Evolutionary conservation across 179 eudicot species (phyloP), one percentile per base, ranked within the genome.

Genomic region (Drosera spatulata): DNA sequence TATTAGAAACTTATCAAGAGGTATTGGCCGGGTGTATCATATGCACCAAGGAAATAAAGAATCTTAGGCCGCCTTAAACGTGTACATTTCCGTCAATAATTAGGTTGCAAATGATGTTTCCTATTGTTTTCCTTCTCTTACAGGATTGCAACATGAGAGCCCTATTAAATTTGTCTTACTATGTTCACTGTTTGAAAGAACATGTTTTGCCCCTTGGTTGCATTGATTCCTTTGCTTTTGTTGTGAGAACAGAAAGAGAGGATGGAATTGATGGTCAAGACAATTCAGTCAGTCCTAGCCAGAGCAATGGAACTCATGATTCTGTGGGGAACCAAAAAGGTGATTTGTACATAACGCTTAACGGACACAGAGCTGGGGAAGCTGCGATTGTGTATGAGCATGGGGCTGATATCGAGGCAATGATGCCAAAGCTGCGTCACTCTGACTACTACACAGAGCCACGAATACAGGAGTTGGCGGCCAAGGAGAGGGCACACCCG

Each of bases 331-430:
- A 56, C 59, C 87, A 73, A 48, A 88, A 80, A 72, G 84, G 72
- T 43, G 87, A 85, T 61, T 85, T 93, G 2, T 88, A 78, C 73
- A 78, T 80, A 41, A 78, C 82, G 39, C 77, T 84, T 13, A 79
- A 82, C 4, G 88, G 95, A 37, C 91, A 82, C 70, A 78, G 95
- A 79, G 91, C 97, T 56, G 96, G 94, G 47, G 99, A 86, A 66
- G 95, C 95, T 14, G 97, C 97, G 45, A 89, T 86, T 56, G 95
- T 77, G 4, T 84, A 82, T 58, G 99, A 93, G 68, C 95, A 93
- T 63, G 99, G 97, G 40, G 89, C 95, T 64, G 93, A 85, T 60
- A 81, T 89, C 46, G 97, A 86, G 53, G 66, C 67, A 9, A 56
- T 72, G 68, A 66, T 84, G 70, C 87, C 96, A 56, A 82, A 69